phyloP scores from a whole-genome alignment of 345 rosid species.

The Gynandropsis gynandra region DNA sequence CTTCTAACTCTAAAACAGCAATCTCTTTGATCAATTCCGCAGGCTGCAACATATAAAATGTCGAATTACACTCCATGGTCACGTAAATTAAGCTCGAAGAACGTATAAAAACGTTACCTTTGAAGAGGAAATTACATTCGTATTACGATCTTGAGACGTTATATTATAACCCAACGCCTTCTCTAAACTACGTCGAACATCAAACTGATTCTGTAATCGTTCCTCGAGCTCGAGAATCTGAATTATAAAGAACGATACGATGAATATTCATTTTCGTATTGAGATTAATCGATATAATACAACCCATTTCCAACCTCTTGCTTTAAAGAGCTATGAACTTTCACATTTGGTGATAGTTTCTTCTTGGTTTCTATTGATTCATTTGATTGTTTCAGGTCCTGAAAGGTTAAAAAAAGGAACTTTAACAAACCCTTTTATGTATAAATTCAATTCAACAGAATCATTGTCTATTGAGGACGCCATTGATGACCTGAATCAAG shows the following conservation, averaged over 20 bases:
- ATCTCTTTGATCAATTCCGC: constrained; percentile 83
- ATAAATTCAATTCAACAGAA: too few relatives aligned
- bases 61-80: too few relatives aligned
- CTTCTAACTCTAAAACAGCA: constrained; percentile 83
- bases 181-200: constrained; percentile 70
- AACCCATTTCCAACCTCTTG: constrained; percentile 72
- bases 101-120: constrained; percentile 13
- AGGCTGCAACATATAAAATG: constrained; percentile 37
- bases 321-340: constrained; percentile 53
- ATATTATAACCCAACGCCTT: constrained; percentile 72
- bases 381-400: too few relatives aligned
- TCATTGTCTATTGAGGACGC: too few relatives aligned
- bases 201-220: constrained; percentile 73
- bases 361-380: too few relatives aligned
- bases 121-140: constrained; percentile 35
- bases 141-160: constrained; percentile 32
- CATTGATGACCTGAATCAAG: too few relatives aligned
- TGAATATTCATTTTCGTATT: neutral
- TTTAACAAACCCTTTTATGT: too few relatives aligned
- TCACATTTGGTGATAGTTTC: constrained; percentile 26
- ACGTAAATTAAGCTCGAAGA: neutral
- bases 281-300: too few relatives aligned
- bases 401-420: too few relatives aligned
- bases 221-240: constrained; percentile 88
- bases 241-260: constrained; percentile 13